Conservation (phyloP, 495 filamentous ascomycete genomes). For the Neurospora pannonica region DNA sequence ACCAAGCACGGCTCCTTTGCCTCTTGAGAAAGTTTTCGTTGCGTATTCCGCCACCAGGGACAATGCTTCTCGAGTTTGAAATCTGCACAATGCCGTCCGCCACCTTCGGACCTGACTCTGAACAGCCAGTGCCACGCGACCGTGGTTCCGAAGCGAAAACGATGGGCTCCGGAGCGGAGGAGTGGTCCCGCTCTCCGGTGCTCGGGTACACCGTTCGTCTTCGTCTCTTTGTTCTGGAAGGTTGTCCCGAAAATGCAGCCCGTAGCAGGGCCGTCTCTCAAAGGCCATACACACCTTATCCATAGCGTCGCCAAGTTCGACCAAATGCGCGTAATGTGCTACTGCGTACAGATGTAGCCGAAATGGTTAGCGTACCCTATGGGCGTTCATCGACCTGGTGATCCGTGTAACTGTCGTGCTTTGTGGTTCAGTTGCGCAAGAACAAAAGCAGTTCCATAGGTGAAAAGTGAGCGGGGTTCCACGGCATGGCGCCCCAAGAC, state of each 20-base stretch:
- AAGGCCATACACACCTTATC: not conserved
- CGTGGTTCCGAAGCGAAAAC: not conserved
- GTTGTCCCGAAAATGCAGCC: not conserved
- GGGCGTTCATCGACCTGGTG: not conserved
- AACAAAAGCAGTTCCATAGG: not conserved
- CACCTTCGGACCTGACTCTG: not conserved
- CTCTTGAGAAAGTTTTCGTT: not conserved
- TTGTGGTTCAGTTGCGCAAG: not conserved
- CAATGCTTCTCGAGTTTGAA: not conserved
- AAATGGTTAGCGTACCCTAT: not conserved
- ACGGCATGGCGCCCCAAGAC: not conserved
- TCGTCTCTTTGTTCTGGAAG: not conserved
- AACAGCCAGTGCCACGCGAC: not conserved
- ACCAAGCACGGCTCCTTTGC: not conserved
- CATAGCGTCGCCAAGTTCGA: not conserved
- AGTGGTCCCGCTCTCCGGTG: not conserved
- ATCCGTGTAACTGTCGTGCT: not conserved
- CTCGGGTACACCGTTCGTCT: not conserved
- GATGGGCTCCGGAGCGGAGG: not conserved
- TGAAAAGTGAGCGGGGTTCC: not conserved
- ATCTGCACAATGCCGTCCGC: not conserved
- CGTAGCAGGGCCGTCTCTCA: not conserved
- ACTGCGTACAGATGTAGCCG: not conserved
- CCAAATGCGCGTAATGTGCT: not conserved
- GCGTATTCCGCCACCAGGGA: not conserved